Evolutionary conservation across 1,284 basidiomycete genomes (phyloP), one percentile per base, ranked within the genome.

Genomic region (Fistulina hepatica): DNA sequence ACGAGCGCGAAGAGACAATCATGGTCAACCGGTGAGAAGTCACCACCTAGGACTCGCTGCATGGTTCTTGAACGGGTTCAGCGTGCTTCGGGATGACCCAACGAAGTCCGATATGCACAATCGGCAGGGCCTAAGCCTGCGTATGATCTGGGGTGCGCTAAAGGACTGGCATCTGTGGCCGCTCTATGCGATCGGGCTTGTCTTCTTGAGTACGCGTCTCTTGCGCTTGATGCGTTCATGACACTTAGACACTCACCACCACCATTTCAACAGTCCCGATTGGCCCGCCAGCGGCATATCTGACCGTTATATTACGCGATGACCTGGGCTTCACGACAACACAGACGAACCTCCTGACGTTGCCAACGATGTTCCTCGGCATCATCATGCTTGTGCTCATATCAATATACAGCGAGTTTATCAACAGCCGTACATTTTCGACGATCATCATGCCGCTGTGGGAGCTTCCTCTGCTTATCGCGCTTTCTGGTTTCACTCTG

Each of bases 41-140:
- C 24, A 9, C n/a, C n/a, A 9, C 24, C n/a, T n/a, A n/a, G 24
- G 9, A 9, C 9, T 25, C 24, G 24, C 9, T 25, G 24, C 24
- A 9, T 30, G 24, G 26, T 20, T 32, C 31, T 41, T 21, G 21
- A 11, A 34, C 20, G 11, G 21, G 20, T 27, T 4, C 23, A 64
- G 68, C 30, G 61, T 76, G 6, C 55, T 77, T 11, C 63, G 74
- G 13, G 73, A 76, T 49, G 73, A 77, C 44, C 74, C 68, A 7
- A 58, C 66, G 1, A 72, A 78, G 53, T 67, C 64, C 12, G 58
- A 64, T 45, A 79, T 79, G 76, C 74, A 80, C 55, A 79, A 80
- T 47, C 66, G 77, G 16, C 61, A 79, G 54, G 70, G 71, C 5
- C 57, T 77, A 4, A 60, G 60, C 3, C 39, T 60, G 5, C 46